Percentiles rank a stretch among this genome's conserved stretches.
Evolutionary conservation across 169 alveolate genomes (phyloP).

Genomic region (Besnoitia besnoiti): DNA sequence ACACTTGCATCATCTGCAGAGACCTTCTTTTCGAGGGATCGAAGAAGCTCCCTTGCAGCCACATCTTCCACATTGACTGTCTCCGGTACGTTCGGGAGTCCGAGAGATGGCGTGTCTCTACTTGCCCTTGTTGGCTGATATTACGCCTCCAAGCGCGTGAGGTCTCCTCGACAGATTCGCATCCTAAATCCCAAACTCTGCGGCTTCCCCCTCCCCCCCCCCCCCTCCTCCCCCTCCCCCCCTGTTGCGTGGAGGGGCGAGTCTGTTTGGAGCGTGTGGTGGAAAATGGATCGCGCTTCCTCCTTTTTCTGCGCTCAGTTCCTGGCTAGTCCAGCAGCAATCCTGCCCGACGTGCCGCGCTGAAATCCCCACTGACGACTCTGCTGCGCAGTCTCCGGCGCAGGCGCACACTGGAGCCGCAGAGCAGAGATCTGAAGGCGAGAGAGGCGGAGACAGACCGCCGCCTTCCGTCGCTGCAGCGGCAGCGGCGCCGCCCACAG

Average conservation of each 20-base stretch:
- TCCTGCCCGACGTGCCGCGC: slow-evolving; percentile 66
- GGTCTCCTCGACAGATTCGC: too few species aligned
- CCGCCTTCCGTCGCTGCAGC: neutral
- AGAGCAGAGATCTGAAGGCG: neutral
- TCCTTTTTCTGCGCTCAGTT: neutral
- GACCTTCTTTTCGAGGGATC: slow-evolving; percentile 82
- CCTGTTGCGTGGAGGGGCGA: too few species aligned
- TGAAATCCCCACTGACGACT: slow-evolving; percentile 38
- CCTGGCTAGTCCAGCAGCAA: slow-evolving; percentile 66
- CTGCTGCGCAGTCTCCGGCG: neutral
- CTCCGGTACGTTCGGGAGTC: slow-evolving; percentile 13
- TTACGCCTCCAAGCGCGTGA: too few species aligned
- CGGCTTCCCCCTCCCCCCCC: too few species aligned
- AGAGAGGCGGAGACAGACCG: neutral
- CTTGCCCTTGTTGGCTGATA: too few species aligned
- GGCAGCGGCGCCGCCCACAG: too few species aligned
- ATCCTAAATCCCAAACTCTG: too few species aligned
- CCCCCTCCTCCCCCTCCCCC: too few species aligned
- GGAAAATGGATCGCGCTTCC: too few species aligned
- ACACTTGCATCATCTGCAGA: slow-evolving; percentile 89
- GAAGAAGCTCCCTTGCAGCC: slow-evolving; percentile 86
- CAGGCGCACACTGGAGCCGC: neutral
- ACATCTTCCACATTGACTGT: slow-evolving; percentile 74
- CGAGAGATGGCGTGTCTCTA: neutral
- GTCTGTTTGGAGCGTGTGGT: too few species aligned